Evolutionary conservation across 352 stramenopile genomes (phyloP).

Genomic region (Peronospora tabacina): DNA sequence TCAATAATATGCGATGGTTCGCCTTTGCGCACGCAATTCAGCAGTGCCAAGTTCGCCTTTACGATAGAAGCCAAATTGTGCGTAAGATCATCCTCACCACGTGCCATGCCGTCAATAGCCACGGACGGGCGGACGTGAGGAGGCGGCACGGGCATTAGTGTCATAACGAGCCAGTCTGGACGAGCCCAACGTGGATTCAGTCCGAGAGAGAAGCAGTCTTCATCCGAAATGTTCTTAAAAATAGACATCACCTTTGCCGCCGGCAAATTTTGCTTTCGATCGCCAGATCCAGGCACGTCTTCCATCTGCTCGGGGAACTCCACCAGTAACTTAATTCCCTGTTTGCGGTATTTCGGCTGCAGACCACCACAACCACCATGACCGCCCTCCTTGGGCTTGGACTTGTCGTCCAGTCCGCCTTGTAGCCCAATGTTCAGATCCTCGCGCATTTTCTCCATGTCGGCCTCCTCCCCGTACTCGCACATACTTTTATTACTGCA

Average conservation of each 20-base stretch:
- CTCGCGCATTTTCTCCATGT: slow-evolving; percentile 87
- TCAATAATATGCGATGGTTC: slow-evolving; percentile 95
- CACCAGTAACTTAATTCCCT: slow-evolving; percentile 92
- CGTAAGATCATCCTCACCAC: slow-evolving; percentile 97
- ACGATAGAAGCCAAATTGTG: slow-evolving; percentile 97
- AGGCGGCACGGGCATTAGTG: slow-evolving; percentile 96
- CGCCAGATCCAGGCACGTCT: slow-evolving; percentile 87
- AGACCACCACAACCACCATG: slow-evolving; percentile 76
- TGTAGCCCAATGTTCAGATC: slow-evolving; percentile 82
- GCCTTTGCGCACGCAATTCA: slow-evolving; percentile 93
- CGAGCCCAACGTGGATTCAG: slow-evolving; percentile 92
- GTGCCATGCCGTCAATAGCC: slow-evolving; percentile 88
- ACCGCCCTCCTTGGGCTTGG: slow-evolving; percentile 69
- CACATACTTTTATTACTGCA: slow-evolving; percentile 88
- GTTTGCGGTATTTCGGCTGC: slow-evolving; percentile 94
- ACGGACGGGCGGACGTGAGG: slow-evolving; percentile 97
- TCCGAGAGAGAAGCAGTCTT: slow-evolving; percentile 92
- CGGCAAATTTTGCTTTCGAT: slow-evolving; percentile 95
- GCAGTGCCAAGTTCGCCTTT: slow-evolving; percentile 95
- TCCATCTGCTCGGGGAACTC: slow-evolving; percentile 95
- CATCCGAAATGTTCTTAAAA: slow-evolving; percentile 96
- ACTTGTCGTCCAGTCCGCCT: slow-evolving; percentile 75
- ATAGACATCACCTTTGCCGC: slow-evolving; percentile 94
- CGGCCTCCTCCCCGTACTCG: slow-evolving; percentile 73
- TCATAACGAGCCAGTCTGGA: slow-evolving; percentile 98